Evolutionary conservation across 306 rosid genomes (phyloP).

Genomic region (Medicago arabica): DNA sequence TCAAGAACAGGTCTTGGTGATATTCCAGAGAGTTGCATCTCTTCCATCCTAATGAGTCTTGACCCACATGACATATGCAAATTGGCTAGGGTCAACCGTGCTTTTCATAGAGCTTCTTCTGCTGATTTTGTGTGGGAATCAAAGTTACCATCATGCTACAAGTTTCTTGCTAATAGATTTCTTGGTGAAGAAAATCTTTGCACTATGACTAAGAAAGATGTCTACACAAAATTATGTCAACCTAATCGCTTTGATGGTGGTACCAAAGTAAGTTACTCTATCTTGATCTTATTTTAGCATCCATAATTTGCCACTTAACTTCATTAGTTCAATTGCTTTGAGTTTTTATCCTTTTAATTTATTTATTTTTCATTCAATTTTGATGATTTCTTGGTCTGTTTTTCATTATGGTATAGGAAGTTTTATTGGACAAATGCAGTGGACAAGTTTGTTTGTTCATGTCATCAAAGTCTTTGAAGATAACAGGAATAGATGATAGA

Average conservation of each 20-base stretch:
- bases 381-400: background rate
- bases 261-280: slow-evolving; percentile 56
- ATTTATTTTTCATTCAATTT: background rate
- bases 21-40: slow-evolving; percentile 82
- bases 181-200: slow-evolving; percentile 34
- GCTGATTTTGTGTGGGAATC: slow-evolving; percentile 84
- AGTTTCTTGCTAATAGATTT: slow-evolving; percentile 54
- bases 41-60: slow-evolving; percentile 56
- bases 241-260: slow-evolving; percentile 64
- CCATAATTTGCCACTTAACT: background rate
- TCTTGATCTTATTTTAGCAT: background rate
- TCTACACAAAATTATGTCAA: slow-evolving; percentile 59
- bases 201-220: slow-evolving; percentile 57
- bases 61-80: slow-evolving; percentile 85
- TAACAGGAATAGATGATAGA: slow-evolving; percentile 90
- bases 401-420: slow-evolving; percentile 50
- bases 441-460: slow-evolving; percentile 69
- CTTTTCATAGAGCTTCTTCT: slow-evolving; percentile 71
- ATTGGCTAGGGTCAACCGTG: slow-evolving; percentile 60
- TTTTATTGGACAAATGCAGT: slow-evolving; percentile 75
- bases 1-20: slow-evolving; percentile 59
- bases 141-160: slow-evolving; percentile 70
- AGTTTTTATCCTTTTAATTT: background rate
- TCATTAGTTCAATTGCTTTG: background rate
- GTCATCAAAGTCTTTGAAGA: slow-evolving; percentile 78